Conservation (phyloP, 345 rosid species). For the Gossypium sturtianum region DNA sequence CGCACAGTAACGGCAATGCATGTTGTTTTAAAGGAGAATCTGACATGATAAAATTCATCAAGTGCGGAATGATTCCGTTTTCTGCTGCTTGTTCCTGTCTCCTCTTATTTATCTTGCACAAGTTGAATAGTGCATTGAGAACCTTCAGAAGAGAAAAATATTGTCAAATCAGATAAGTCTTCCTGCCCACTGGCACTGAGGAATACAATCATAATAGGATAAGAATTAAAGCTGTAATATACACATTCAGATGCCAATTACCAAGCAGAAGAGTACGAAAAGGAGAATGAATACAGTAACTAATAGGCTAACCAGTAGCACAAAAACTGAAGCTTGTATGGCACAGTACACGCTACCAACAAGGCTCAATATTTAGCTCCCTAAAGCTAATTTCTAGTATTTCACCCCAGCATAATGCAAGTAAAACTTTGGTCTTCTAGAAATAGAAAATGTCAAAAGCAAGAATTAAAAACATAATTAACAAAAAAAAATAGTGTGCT, state of each 20-base stretch:
- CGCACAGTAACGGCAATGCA: slow-evolving; percentile 90
- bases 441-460: neutral
- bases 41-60: slow-evolving; percentile 77
- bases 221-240: neutral
- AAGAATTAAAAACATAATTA: neutral
- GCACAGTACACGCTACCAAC: neutral
- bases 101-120: slow-evolving; percentile 99
- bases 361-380: neutral
- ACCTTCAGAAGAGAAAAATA: slow-evolving; percentile 47
- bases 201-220: neutral
- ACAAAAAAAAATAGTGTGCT: neutral
- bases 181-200: neutral
- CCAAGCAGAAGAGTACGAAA: neutral
- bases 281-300: neutral
- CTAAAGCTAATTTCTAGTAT: neutral
- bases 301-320: neutral
- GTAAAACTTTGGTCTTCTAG: slow-evolving; percentile 2
- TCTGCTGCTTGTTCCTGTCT: slow-evolving; percentile 99
- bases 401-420: neutral
- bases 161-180: slow-evolving; percentile 1
- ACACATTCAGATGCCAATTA: neutral
- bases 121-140: slow-evolving; percentile 87
- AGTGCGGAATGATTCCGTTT: slow-evolving; percentile 96
- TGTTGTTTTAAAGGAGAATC: slow-evolving; percentile 71
- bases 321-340: neutral